phyloP scores from a whole-genome alignment of 768 basidiomycete genomes.

The Pleurotus platypus region DNA sequence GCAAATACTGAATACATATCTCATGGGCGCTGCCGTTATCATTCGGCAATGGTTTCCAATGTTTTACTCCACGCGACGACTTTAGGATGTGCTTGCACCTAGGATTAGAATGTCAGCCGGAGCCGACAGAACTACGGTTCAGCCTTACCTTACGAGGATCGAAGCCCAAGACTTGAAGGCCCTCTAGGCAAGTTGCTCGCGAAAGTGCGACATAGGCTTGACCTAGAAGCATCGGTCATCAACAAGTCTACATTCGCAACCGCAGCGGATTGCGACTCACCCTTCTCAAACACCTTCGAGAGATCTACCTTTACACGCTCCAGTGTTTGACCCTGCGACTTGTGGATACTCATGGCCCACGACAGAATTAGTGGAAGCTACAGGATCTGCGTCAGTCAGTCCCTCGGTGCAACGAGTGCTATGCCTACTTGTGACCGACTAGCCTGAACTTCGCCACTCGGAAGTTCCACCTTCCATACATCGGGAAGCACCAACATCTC shows the following conservation, averaged over 20 bases:
- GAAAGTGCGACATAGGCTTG: slow-evolving; percentile 92
- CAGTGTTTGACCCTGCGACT: slow-evolving; percentile 95
- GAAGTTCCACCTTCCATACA: slow-evolving; percentile 82
- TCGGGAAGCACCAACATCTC: slow-evolving; percentile 65
- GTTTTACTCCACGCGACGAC: slow-evolving; percentile 73
- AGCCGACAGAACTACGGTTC: background rate
- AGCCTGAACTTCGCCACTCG: slow-evolving; percentile 82
- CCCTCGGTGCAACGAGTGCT: background rate
- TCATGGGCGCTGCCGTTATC: background rate
- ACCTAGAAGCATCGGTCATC: slow-evolving; percentile 35
- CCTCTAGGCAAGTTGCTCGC: slow-evolving; percentile 81
- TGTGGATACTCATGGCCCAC: slow-evolving; percentile 99
- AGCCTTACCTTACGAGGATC: slow-evolving; percentile 60
- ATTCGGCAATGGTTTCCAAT: slow-evolving; percentile 44
- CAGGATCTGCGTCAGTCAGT: background rate
- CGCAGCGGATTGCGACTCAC: slow-evolving; percentile 26
- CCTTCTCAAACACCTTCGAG: slow-evolving; percentile 90
- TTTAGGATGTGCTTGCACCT: slow-evolving; percentile 74
- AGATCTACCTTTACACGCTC: slow-evolving; percentile 94
- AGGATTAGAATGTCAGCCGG: background rate
- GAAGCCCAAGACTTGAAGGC: slow-evolving; percentile 83
- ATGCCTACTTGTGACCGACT: slow-evolving; percentile 70
- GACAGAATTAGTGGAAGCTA: slow-evolving; percentile 86
- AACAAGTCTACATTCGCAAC: no score
- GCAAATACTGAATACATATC: no score